Evolutionary conservation across 108 stramenopile species (phyloP), one percentile per base, ranked within the genome.

Genomic region (Skeletonema costatum): DNA sequence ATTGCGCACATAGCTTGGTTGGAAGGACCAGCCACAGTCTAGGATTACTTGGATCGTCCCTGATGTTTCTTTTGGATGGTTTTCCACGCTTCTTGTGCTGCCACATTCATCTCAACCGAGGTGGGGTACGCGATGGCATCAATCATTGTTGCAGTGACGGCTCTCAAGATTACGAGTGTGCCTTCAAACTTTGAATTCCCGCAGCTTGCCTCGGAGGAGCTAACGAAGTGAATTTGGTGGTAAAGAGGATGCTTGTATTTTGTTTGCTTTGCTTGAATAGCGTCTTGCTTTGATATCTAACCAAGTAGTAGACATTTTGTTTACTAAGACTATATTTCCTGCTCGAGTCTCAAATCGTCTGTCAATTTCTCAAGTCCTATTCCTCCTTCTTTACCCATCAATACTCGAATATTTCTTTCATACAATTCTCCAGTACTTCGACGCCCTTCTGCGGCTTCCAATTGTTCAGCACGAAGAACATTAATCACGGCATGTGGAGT

Each of bases 401-500:
- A 68, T 30, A 85, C 83, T 25, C 76, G 44, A 51, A 94, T 92
- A 58, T 94, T 94, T 60, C 83, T 73, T 13, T 80, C 75, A 50
- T 94, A 94, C 77, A 94, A 58, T 32, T 70, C 62, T 4, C 78
- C 81, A 13, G 89, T 77, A 17, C 56, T 67, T 48, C 93, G 81
- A 8, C 87, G 78, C 14, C 86, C 70, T 71, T 94, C 93, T 16
- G 93, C 93, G 10, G 84, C 87, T 72, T 88, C 90, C 60, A 94
- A 79, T 58, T 94, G 93, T 32, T 91, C 86, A 6, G 93, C 90
- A 14, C 93, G 74, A 16, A 94, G 64, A 14, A 94, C 89, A 85
- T 94, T 94, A 21, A 94, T 87, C 14, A 89, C 88, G 19, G 90
- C 90, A 79, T 92, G 89, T 1, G 93, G 90, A 7, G 93, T 92